Percentiles rank a stretch among this genome's conserved stretches.
These are phyloP conservation scores for Trichocladium antarcticum DNA, from an alignment of 495 filamentous ascomycete species.

Conservation along the genomic window DNA sequence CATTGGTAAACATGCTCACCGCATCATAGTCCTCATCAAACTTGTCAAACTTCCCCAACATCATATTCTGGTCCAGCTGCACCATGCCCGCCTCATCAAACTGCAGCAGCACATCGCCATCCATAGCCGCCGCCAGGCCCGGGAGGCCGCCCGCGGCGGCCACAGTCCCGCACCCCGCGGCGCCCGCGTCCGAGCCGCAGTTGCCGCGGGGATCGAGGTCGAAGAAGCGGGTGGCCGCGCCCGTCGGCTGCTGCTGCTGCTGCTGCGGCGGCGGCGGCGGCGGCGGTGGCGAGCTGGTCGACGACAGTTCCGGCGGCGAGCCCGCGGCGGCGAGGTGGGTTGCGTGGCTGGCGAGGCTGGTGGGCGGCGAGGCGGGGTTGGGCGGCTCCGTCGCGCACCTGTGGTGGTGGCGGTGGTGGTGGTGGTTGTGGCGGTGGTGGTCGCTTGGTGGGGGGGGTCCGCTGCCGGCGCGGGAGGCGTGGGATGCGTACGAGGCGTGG, in stretches of 20 bases:
- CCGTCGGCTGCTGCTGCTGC: no score
- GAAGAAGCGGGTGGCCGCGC: slow-evolving; percentile 29
- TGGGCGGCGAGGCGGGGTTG: slow-evolving; percentile 37
- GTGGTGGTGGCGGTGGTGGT: not conserved
- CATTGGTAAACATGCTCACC: slow-evolving; percentile 33
- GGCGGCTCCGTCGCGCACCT: not conserved
- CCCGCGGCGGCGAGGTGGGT: slow-evolving; percentile 15
- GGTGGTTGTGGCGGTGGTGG: not conserved
- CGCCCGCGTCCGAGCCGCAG: slow-evolving; percentile 20
- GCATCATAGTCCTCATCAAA: slow-evolving; percentile 24
- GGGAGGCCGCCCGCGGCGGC: no score
- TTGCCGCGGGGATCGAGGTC: slow-evolving; percentile 30
- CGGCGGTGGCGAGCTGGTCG: slow-evolving; percentile 38
- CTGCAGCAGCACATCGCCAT: slow-evolving; percentile 23
- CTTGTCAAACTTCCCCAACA: slow-evolving; percentile 35
- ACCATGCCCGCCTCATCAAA: slow-evolving; percentile 26
- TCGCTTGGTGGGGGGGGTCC: no score
- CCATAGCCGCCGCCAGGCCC: slow-evolving; percentile 7
- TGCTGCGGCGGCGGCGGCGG: no score
- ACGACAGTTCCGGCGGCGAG: slow-evolving; percentile 30
- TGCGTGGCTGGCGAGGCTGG: slow-evolving; percentile 28
- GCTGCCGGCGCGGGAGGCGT: not conserved
- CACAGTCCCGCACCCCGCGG: slow-evolving; percentile 24
- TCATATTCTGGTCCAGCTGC: slow-evolving; percentile 27
- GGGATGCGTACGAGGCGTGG: slow-evolving; percentile 17